Conservation (phyloP, 306 rosid species). For the Oemleria cerasiformis region DNA sequence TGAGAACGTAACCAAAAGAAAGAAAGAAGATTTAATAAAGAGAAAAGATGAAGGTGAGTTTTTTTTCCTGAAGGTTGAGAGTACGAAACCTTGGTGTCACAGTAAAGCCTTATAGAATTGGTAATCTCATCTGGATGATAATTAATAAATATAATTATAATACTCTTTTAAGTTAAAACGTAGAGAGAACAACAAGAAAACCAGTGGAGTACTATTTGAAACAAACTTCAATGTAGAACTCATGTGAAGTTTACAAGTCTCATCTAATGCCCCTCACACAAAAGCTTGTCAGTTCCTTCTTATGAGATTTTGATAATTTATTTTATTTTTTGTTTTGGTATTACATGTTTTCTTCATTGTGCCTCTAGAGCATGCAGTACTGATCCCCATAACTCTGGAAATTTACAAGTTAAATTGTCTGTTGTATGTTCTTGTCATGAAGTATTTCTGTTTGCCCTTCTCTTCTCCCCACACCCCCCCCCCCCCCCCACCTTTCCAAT, state of each 20-base stretch:
- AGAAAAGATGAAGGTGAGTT: neutral
- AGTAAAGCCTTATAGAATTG: neutral
- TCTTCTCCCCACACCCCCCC: too few relatives aligned
- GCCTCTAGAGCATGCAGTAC: neutral
- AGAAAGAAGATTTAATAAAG: neutral
- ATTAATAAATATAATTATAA: neutral
- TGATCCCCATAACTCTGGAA: neutral
- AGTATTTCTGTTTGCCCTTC: neutral
- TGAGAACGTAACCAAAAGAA: neutral
- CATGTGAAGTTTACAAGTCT: neutral
- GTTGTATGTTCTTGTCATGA: neutral
- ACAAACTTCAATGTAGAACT: neutral
- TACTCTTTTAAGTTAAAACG: neutral
- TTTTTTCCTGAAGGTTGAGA: neutral
- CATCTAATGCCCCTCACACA: neutral
- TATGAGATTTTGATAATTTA: neutral
- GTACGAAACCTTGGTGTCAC: neutral
- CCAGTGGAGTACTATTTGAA: neutral
- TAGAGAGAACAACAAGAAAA: neutral
- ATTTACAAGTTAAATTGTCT: neutral
- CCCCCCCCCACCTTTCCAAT: neutral
- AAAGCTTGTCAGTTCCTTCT: neutral
- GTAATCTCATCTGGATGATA: neutral
- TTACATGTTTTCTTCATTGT: neutral
- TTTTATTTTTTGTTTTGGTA: neutral